Percentiles rank a stretch among this genome's conserved stretches.
phyloP scores from a whole-genome alignment of 2,329 filamentous ascomycete species.

The Chrysoporthe cubensis region DNA sequence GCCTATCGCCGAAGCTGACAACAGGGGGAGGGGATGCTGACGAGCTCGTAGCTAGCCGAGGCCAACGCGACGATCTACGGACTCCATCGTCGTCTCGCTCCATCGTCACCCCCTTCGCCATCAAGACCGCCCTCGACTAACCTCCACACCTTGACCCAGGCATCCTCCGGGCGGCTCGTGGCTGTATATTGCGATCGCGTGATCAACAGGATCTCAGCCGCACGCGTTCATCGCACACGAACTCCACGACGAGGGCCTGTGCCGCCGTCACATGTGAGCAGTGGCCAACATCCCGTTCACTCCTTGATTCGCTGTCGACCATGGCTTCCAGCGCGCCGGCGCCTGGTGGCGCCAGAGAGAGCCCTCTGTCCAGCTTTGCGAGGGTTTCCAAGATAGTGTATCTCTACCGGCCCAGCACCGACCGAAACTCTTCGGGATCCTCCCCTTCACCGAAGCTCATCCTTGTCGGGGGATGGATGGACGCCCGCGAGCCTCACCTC shows the following conservation, averaged over 20 bases:
- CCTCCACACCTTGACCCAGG: neutral
- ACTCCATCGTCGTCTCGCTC: neutral
- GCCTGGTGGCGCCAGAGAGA: conserved; percentile 9
- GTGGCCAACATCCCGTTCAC: too few relatives aligned
- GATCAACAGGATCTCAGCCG: neutral
- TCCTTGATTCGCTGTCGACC: neutral
- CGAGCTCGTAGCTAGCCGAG: neutral
- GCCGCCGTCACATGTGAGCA: too few relatives aligned
- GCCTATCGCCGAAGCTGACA: neutral
- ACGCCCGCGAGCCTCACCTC: conserved; percentile 53
- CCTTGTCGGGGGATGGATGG: conserved; percentile 55
- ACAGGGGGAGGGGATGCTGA: neutral
- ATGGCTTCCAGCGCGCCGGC: conserved; percentile 26
- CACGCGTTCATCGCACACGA: neutral
- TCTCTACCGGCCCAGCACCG: conserved; percentile 15
- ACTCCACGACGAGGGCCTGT: neutral
- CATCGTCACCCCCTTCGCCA: neutral
- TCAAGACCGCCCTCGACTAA: neutral
- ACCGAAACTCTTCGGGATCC: conserved; percentile 16
- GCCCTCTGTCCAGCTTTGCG: conserved; percentile 23
- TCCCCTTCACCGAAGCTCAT: conserved; percentile 48
- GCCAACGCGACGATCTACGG: neutral
- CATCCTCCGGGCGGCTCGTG: neutral
- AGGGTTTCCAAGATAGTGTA: conserved; percentile 19
- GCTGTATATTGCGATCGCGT: neutral